Evolutionary conservation across 139 green algal genomes (phyloP), one percentile per base, ranked within the genome.

Genomic region (Chlamydomonas eustigma): DNA sequence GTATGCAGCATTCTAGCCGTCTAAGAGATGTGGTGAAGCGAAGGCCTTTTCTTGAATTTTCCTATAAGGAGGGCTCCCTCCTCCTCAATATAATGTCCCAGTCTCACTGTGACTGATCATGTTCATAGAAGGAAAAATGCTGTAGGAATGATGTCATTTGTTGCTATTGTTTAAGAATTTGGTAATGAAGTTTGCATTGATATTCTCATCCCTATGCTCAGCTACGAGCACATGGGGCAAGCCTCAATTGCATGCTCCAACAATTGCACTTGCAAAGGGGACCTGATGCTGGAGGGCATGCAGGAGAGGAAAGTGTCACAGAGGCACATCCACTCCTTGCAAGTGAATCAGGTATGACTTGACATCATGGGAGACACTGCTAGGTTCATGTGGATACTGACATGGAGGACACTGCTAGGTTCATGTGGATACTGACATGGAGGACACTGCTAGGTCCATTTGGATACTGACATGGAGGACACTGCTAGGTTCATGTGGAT

Each of bases 231-330:
- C 18, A 58, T 58, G 44, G 44, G 44, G 12, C 44, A 58, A 18
- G 44, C 44, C 44, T 58, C 44, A 12, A 28, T 58, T 12, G 18
- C 18, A 18, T 58, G 44, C 18, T 58, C 44, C 18, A 18, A 18
- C 44, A 18, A 18, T 18, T 58, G 44, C 44, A 58, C 44, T 18
- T 58, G 44, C 44, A 58, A 12, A 18, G 44, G 44, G 44, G 44
- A 58, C 44, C 12, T 58, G 44, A 58, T 58, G 44, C 44, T 58
- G 44, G 44, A 58, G 44, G 44, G 44, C 44, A 58, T 58, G 44
- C 44, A 58, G 44, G 44, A 12, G 18, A 12, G 18, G 12, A 12
- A 18, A 58, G 44, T 58, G 44, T 58, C 44, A 58, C 44, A 58
- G 44, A 58, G 44, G 44, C 44, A 58, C 44, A 58, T 58, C 44